phyloP scores from a whole-genome alignment of 352 stramenopile species.

The Globisporangium heterothallicum region DNA sequence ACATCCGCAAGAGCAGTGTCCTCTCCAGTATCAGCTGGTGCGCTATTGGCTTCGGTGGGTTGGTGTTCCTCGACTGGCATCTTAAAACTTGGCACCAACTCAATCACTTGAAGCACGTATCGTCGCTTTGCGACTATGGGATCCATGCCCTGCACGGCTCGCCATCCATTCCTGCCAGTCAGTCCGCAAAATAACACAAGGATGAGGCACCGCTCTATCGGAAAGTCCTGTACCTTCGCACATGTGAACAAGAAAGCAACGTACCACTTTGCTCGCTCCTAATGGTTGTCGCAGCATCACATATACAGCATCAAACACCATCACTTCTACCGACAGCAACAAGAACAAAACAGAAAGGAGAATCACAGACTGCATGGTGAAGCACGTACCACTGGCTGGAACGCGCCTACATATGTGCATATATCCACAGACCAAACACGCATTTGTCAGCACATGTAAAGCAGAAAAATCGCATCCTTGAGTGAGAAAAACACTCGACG shows the following conservation, averaged over 20 bases:
- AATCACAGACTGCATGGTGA: too few species aligned
- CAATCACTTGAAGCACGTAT: constrained; percentile 48
- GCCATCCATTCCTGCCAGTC: constrained; percentile 52
- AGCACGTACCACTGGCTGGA: constrained; percentile 46
- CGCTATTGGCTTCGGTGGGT: not conserved
- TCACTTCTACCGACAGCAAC: too few species aligned
- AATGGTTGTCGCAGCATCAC: not conserved
- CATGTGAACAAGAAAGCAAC: too few species aligned
- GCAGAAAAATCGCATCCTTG: too few species aligned
- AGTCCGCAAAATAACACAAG: not conserved
- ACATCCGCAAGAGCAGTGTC: not conserved
- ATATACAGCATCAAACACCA: too few species aligned
- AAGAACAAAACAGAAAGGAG: too few species aligned
- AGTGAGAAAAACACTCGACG: constrained; percentile 7
- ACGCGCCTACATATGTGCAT: constrained; percentile 23
- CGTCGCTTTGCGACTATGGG: constrained; percentile 33
- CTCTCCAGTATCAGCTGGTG: not conserved
- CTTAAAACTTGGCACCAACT: constrained; percentile 41
- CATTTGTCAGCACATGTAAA: not conserved
- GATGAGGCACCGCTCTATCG: too few species aligned
- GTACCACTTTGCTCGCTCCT: constrained; percentile 63
- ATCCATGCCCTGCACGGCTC: constrained; percentile 30
- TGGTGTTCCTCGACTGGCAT: constrained; percentile 18
- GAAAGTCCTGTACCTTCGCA: too few species aligned
- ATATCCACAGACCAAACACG: not conserved